Evolutionary conservation across 129 eudicot genomes (phyloP).

Genomic region (carrot (Daucus carota)): DNA sequence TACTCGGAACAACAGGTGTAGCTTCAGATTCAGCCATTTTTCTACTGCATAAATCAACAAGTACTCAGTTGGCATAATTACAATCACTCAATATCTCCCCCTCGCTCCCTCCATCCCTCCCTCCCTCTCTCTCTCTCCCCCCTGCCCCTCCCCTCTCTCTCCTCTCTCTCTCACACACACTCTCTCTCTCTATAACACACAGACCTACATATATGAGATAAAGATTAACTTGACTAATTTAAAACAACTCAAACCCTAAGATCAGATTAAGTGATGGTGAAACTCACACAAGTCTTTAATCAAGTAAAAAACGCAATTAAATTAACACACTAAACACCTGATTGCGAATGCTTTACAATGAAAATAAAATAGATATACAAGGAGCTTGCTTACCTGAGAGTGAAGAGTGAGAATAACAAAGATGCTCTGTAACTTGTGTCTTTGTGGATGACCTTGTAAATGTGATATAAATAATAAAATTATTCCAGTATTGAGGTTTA

Average conservation of each 20-base stretch:
- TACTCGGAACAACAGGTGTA: conserved; percentile 35
- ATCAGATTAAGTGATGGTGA: too few relatives aligned
- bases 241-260: neutral
- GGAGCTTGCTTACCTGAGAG: neutral
- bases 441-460: too few relatives aligned
- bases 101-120: too few relatives aligned
- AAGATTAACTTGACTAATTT: neutral
- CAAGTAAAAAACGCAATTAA: neutral
- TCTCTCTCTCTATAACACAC: too few relatives aligned
- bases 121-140: too few relatives aligned
- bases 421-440: neutral
- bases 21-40: conserved; percentile 89
- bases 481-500: neutral
- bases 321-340: neutral
- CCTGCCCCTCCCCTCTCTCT: too few relatives aligned
- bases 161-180: too few relatives aligned
- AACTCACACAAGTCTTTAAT: neutral
- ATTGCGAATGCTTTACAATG: neutral
- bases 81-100: too few relatives aligned
- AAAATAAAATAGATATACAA: too few relatives aligned
- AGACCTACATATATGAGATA: too few relatives aligned
- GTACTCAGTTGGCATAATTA: neutral
- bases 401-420: neutral
- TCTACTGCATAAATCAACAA: conserved; percentile 16
- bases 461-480: too few relatives aligned